Conservation (phyloP, 768 basidiomycete species). For the Rhizopogon salebrosus region DNA sequence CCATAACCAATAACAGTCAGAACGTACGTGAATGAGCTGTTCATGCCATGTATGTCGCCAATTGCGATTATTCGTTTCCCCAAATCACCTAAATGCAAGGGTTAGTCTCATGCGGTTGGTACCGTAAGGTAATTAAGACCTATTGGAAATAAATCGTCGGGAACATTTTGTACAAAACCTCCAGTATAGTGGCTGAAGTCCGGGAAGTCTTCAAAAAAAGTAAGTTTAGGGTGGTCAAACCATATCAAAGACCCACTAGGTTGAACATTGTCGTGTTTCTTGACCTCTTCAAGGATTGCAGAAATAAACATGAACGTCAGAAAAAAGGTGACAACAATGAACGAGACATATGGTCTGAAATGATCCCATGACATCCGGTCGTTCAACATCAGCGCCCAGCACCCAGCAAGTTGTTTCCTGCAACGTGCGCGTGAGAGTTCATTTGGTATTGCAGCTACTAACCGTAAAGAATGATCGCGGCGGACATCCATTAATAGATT, state of each 20-base stretch:
- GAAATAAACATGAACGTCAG: slow-evolving; percentile 38
- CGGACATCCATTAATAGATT: no score
- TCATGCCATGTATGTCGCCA: slow-evolving; percentile 89
- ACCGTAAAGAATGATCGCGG: no score
- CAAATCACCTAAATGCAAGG: slow-evolving; percentile 36
- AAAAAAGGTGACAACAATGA: slow-evolving; percentile 34
- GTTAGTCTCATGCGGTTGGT: background rate
- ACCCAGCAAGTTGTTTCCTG: background rate
- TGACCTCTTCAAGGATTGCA: slow-evolving; percentile 21
- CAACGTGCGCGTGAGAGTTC: background rate
- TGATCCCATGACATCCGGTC: background rate
- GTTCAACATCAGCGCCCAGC: background rate
- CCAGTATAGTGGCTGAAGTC: slow-evolving; percentile 49
- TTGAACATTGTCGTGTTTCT: background rate
- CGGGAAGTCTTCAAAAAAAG: slow-evolving; percentile 33
- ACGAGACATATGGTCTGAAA: slow-evolving; percentile 19
- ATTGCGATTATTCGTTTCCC: slow-evolving; percentile 63
- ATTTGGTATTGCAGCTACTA: no score
- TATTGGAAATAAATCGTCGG: slow-evolving; percentile 46
- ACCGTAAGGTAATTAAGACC: slow-evolving; percentile 27
- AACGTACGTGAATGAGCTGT: slow-evolving; percentile 58
- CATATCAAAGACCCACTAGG: slow-evolving; percentile 3
- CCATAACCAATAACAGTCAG: background rate
- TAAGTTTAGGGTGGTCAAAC: background rate
- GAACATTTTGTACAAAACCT: slow-evolving; percentile 34